Percentiles rank a stretch among this genome's conserved stretches.
Evolutionary conservation across 495 filamentous ascomycete genomes (phyloP).

Genomic region (Oidiodendron maius): DNA sequence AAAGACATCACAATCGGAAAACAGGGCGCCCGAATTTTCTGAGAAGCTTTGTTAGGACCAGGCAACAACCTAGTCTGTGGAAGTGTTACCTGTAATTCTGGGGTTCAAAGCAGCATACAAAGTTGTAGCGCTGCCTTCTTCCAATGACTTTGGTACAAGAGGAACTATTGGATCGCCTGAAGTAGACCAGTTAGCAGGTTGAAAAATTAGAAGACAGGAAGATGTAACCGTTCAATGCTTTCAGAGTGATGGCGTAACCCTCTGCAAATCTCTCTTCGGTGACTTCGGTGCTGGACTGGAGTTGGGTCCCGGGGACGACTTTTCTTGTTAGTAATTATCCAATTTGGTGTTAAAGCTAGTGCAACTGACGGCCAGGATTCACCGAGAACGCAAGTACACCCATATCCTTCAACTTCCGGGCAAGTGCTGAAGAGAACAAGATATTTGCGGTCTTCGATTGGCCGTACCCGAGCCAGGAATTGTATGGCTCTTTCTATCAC

Average conservation of each 20-base stretch:
- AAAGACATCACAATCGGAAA: not conserved
- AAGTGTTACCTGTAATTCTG: not conserved
- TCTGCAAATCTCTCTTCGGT: not conserved
- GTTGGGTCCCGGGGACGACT: not conserved
- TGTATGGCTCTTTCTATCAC: conserved; percentile 13
- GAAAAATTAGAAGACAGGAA: not conserved
- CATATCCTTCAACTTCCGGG: conserved; percentile 14
- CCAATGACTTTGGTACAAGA: not conserved
- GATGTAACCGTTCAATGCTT: not conserved
- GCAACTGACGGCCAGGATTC: not conserved
- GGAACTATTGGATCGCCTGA: not conserved
- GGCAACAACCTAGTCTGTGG: not conserved
- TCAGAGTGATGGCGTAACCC: not conserved
- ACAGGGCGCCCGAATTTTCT: not conserved
- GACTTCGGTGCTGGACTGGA: not conserved
- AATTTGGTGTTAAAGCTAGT: not conserved
- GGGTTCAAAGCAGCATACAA: not conserved
- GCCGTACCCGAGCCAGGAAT: conserved; percentile 39
- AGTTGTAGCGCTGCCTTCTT: not conserved
- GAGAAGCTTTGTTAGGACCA: not conserved
- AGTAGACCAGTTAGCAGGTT: not conserved
- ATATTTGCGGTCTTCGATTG: conserved; percentile 57
- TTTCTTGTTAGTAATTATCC: not conserved
- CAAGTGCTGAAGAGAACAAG: conserved; percentile 44
- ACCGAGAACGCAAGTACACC: conserved; percentile 23